These are phyloP conservation scores for Zygoascus sp. DNA, from an alignment of 1,139 yeast genomes.

Conservation along the genomic window DNA sequence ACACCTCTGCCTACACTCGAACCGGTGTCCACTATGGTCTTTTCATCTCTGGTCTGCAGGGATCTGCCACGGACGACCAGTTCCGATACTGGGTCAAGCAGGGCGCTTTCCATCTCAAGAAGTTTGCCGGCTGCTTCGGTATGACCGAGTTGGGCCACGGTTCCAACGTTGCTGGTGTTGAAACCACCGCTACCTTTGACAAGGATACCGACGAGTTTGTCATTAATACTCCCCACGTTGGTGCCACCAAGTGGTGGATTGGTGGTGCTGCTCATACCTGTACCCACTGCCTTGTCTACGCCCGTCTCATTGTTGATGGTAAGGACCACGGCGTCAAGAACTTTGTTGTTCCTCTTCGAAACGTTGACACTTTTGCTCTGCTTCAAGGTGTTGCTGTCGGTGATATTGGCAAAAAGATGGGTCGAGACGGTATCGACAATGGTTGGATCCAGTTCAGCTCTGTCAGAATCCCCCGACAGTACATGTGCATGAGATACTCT, in stretches of 20 bases:
- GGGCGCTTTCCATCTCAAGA: slow-evolving; percentile 61
- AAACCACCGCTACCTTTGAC: slow-evolving; percentile 86
- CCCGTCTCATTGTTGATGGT: slow-evolving; percentile 74
- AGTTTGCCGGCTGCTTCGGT: slow-evolving; percentile 83
- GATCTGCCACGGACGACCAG: slow-evolving; percentile 64
- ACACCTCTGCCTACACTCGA: slow-evolving; percentile 63
- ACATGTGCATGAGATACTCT: slow-evolving; percentile 76
- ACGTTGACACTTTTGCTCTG: slow-evolving; percentile 57
- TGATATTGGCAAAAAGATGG: slow-evolving; percentile 93
- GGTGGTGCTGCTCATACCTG: slow-evolving; percentile 97
- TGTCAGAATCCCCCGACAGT: slow-evolving; percentile 78
- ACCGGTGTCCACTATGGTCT: slow-evolving; percentile 69
- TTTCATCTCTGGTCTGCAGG: slow-evolving; percentile 63
- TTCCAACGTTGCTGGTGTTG: slow-evolving; percentile 86
- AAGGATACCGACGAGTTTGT: slow-evolving; percentile 59
- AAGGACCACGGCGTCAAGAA: slow-evolving; percentile 88
- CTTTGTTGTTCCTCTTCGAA: slow-evolving; percentile 85
- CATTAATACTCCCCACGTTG: slow-evolving; percentile 81
- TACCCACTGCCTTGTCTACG: slow-evolving; percentile 76
- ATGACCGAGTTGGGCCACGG: slow-evolving; percentile 97
- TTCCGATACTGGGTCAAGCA: slow-evolving; percentile 65
- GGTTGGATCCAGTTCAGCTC: slow-evolving; percentile 90
- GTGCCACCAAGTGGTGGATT: slow-evolving; percentile 98
- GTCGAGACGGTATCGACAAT: slow-evolving; percentile 71
- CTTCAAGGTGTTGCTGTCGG: slow-evolving; percentile 79